phyloP scores from a whole-genome alignment of 805 yeast genomes.

The Pichia manshurica region DNA sequence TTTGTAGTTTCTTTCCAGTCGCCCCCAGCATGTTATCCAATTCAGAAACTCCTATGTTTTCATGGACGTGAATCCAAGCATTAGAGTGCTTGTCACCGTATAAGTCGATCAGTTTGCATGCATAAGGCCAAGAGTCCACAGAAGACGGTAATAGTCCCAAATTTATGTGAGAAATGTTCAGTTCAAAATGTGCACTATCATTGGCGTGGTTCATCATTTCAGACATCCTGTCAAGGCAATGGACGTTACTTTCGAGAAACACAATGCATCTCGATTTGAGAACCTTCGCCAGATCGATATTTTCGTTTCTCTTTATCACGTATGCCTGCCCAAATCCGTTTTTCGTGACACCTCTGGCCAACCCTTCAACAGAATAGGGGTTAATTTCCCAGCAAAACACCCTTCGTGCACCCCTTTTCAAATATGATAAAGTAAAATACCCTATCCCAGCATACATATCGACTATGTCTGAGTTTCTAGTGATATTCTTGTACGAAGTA shows the following conservation, averaged over 20 bases:
- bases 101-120: conserved; percentile 26
- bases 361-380: conserved; percentile 77
- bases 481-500: conserved; percentile 22
- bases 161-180: conserved; percentile 50
- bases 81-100: conserved; percentile 6
- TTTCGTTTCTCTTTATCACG: conserved; percentile 27
- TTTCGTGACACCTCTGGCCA: conserved; percentile 45
- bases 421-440: conserved; percentile 68
- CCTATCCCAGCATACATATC: conserved; percentile 86
- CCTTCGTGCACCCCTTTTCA: conserved; percentile 44
- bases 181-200: not conserved
- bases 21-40: conserved; percentile 31
- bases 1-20: conserved; percentile 18
- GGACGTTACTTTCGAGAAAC: conserved; percentile 60
- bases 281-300: conserved; percentile 19
- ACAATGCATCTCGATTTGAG: conserved; percentile 36
- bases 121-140: conserved; percentile 51
- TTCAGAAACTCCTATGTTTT: conserved; percentile 50
- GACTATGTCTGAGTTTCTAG: conserved; percentile 42
- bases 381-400: conserved; percentile 79
- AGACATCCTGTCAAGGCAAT: conserved; percentile 38
- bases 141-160: conserved; percentile 77
- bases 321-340: conserved; percentile 34
- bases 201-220: conserved; percentile 11
- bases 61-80: conserved; percentile 61